Evolutionary conservation across 306 rosid species (phyloP), one percentile per base, ranked within the genome.

Genomic region (Gynostemma pentaphyllum): DNA sequence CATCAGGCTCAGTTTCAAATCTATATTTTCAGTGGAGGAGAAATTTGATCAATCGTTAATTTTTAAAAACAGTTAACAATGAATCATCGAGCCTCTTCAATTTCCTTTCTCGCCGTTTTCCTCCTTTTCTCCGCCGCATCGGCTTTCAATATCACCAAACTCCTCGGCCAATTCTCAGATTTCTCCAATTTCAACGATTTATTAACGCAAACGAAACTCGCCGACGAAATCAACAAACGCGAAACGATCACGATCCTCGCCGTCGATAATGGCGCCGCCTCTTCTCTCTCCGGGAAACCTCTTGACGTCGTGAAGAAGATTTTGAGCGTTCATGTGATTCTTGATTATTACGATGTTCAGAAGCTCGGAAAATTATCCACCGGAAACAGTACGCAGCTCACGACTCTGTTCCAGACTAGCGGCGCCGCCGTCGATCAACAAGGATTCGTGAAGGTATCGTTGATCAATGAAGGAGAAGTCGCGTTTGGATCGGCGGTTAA

Each of bases 151-250:
- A 68, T 90, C 69, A 74, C 82, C 1, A 73, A 53, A 44, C 22
- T 64, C 7, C 66, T 90, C 0, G 23, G 69, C 11, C 32, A 56
- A 16, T 41, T 70, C 62, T 73, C 83, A 1, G 78, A 81, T 0
- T 64, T 76, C 1, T 12, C 74, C 9, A 15, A 5, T 11, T 75
- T 90, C 62, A 83, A 64, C 63, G 46, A 70, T 54, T 51, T 59
- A 46, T 68, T 90, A 0, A 72, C 83, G 12, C 77, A 83, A 32
- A 78, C 87, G 67, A 80, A 85, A 39, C 77, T 90, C 4, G 78
- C 66, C 1, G 81, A 71, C 0, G 49, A 79, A 21, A 79, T 88
- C 6, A 88, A 83, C 76, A 2, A 27, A 18, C 77, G 62, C 1
- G 71, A 59, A 5, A 75, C 78, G 13, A 72, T 82, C n/a, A 87